Evolutionary conservation across 768 basidiomycete species (phyloP), one percentile per base, ranked within the genome.

Genomic region (Boletus speciosus): DNA sequence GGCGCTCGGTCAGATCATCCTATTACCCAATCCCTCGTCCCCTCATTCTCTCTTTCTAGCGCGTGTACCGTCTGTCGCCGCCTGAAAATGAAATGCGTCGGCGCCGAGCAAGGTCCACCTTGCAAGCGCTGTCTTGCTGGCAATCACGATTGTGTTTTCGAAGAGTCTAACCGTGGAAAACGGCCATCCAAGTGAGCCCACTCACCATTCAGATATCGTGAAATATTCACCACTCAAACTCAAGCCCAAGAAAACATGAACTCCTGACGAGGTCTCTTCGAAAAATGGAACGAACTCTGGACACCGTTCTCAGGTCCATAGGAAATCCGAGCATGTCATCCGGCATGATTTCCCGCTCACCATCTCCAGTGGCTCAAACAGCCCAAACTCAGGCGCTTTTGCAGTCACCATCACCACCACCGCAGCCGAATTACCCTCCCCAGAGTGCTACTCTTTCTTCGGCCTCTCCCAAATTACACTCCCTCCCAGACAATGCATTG

Each of bases 91-190:
- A 94, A 92, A 65, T 94, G 92, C 54, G 88, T 91, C 8, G 90
- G 89, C 34, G 92, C 90, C 3, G 93, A 94, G 69, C 82, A 93
- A 38, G 93, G 93, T 0, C 89, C 89, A 0, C 91, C 93, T 0
- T 97, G 93, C 75, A 95, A 93, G 65, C 86, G 93, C 21, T 97
- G 93, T 63, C 72, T 74, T 43, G 65, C 83, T 0, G 86, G 89
- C 19, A 82, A 82, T 60, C 89, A 95, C 64, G 92, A 96, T 61
- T 99, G 97, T 66, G 82, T 97, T 41, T 98, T 99, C 59, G 94
- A 98, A 73, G 96, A 98, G 69, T 93, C 90, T 2, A 95, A 98
- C 68, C 82, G 97, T 45, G 97, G 97, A 39, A 96, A 95, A 69
- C 84, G 91, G 11, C 83, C 88, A 21, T 81, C 87, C 51, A 92